Percentiles rank a stretch among this genome's conserved stretches.
Evolutionary conservation across 768 basidiomycete genomes (phyloP).

Genomic region (Ramaria sp.): DNA sequence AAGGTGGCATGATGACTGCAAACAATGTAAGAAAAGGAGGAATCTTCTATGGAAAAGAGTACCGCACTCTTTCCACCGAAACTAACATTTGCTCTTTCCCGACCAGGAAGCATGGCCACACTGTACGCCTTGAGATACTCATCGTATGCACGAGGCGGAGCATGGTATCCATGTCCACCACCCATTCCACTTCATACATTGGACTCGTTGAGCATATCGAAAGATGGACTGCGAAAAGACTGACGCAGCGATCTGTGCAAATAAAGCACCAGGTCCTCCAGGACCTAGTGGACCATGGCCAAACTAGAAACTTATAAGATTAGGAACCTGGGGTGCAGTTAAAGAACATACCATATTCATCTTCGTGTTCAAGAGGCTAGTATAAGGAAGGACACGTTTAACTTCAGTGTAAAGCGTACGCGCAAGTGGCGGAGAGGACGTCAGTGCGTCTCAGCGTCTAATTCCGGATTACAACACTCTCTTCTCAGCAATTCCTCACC

Average conservation of each 20-base stretch:
- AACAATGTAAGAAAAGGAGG: not conserved
- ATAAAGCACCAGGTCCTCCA: slow-evolving; percentile 46
- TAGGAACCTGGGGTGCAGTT: not conserved
- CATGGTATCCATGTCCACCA: slow-evolving; percentile 6
- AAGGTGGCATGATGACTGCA: slow-evolving; percentile 94
- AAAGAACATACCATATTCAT: slow-evolving; percentile 29
- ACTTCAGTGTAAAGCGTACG: not conserved
- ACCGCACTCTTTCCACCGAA: slow-evolving; percentile 95
- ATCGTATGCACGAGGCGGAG: slow-evolving; percentile 65
- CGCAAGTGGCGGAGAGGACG: slow-evolving; percentile 2
- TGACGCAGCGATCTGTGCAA: slow-evolving; percentile 59
- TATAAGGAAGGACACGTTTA: not conserved
- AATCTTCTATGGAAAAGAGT: slow-evolving; percentile 15
- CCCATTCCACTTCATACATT: slow-evolving; percentile 2
- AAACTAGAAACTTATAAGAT: slow-evolving; percentile 22
- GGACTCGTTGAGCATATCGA: not conserved
- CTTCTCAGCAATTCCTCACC: not conserved
- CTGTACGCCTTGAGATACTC: slow-evolving; percentile 94
- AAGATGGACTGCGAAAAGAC: slow-evolving; percentile 12
- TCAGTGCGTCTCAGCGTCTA: slow-evolving; percentile 5
- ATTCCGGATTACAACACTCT: not conserved
- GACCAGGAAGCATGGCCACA: slow-evolving; percentile 84
- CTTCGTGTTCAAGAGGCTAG: slow-evolving; percentile 21
- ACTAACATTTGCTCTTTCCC: slow-evolving; percentile 80
- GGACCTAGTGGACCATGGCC: slow-evolving; percentile 27